Base-by-base conservation (phyloP, 768 basidiomycete genomes). In the Amyloporia xantha region DNA sequence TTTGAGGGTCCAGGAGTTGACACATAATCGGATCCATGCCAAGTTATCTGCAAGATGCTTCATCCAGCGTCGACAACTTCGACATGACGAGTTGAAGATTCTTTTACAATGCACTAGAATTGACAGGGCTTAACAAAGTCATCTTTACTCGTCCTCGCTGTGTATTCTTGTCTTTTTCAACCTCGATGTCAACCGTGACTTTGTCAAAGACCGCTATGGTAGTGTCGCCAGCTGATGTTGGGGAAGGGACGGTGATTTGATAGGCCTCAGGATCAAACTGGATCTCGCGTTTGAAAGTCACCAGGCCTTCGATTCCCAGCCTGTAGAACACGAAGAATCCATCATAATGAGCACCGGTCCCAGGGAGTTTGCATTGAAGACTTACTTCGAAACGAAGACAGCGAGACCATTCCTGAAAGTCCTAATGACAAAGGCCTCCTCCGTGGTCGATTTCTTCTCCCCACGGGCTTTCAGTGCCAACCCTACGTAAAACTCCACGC, bases 401-500 rank as follows among this genome's bases (percentile, higher is more conserved):
- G 91, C 88, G 26, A 99, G 66, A 0, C 95, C 96, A 64, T 99
- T 99, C 59, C 88, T 76, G 69, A 99, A 98, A 3, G 86, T 83
- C 52, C 94, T 75, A 49, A 98, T 95, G 39, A 99, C 91, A 60
- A 88, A 95, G 4, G 91, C 93, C 27, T 93, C 89, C 58, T 94
- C 91, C 2, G 59, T 67, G 48, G 69, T 50, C 59, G 58, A 44
- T 66, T 66, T 59, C 61, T 53, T 66, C 57, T 76, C 74, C 39
- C 76, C 76, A 12, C 83, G 73, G 2, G 77, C 81, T 56, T 91
- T 91, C 53, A 98, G 68, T 3, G 94, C 92, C 13, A 99, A 70
- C 0, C 95, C 94, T 23, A 97, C 93, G 59, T 96, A 98, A 57
- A 98, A 99, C 67, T 99, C 95, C 26, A 97, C 86, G 62, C 91